A percentile compares a stretch with the other conserved stretches of the same genome.
These are phyloP conservation scores for Iris macrosiphon DNA, from an alignment of 106 monocot genomes.

Conservation along the genomic window DNA sequence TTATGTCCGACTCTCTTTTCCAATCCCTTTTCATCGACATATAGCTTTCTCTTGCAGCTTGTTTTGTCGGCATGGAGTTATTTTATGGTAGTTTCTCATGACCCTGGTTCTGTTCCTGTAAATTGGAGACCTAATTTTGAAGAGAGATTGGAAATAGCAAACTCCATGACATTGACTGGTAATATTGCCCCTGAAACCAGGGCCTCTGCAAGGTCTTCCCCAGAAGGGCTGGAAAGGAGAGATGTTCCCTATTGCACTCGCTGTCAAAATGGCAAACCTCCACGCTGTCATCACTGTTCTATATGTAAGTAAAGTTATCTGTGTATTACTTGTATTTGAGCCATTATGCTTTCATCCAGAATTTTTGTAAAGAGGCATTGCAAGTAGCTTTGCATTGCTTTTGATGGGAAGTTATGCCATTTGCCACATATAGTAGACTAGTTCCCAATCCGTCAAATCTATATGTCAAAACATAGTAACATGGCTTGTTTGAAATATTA, in stretches of 20 bases:
- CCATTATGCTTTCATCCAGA: neutral
- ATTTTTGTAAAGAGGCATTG: too few relatives aligned
- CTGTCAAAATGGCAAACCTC: slow-evolving; percentile 82
- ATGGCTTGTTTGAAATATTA: too few relatives aligned
- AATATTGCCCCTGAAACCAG: slow-evolving; percentile 22
- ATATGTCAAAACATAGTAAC: too few relatives aligned
- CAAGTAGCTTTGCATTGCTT: neutral
- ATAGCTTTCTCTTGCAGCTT: slow-evolving; percentile 55
- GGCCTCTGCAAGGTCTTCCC: slow-evolving; percentile 12
- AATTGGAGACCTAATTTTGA: slow-evolving; percentile 61
- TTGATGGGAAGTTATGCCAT: too few relatives aligned
- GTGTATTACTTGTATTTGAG: neutral
- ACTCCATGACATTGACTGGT: slow-evolving; percentile 26
- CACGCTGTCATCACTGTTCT: slow-evolving; percentile 95
- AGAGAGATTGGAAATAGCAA: slow-evolving; percentile 20
- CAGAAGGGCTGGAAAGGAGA: slow-evolving; percentile 33
- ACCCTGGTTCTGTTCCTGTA: slow-evolving; percentile 75
- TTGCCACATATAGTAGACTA: too few relatives aligned
- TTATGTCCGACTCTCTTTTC: too few relatives aligned
- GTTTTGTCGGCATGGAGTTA: slow-evolving; percentile 84
- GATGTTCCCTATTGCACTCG: slow-evolving; percentile 46
- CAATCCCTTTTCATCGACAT: neutral
- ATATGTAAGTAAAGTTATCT: slow-evolving; percentile 79
- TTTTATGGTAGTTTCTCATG: slow-evolving; percentile 68
- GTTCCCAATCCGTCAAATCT: too few relatives aligned